A percentile compares a stretch with the other conserved stretches of the same genome.
These are phyloP conservation scores for Recurvomyces mirabilis DNA, from an alignment of 495 filamentous ascomycete genomes.

Conservation along the genomic window DNA sequence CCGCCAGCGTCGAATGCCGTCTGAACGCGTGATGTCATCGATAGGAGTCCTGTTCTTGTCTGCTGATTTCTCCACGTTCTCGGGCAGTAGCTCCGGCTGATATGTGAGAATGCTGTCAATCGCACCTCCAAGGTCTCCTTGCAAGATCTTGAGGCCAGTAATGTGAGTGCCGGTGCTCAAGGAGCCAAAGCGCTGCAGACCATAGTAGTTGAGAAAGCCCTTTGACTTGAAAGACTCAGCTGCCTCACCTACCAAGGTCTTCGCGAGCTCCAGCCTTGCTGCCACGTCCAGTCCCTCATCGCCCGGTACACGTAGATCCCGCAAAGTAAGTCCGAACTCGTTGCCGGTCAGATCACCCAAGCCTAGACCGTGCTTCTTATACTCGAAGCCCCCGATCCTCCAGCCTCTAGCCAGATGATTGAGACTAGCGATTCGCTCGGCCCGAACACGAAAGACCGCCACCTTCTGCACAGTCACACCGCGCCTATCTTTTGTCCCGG, in stretches of 20 bases:
- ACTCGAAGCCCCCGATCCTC: constrained; percentile 65
- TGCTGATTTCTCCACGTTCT: constrained; percentile 27
- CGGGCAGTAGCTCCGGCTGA: constrained; percentile 38
- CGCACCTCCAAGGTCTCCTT: constrained; percentile 67
- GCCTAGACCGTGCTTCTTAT: constrained; percentile 55
- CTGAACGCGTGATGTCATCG: constrained; percentile 69
- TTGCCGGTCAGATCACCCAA: constrained; percentile 81
- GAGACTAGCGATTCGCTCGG: constrained; percentile 48
- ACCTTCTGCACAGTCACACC: constrained; percentile 81
- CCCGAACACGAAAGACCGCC: constrained; percentile 54
- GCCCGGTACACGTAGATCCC: constrained; percentile 59
- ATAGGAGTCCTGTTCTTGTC: constrained; percentile 39
- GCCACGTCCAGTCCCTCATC: constrained; percentile 34
- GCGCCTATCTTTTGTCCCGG: constrained; percentile 88
- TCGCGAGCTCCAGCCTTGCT: constrained; percentile 29
- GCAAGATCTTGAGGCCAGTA: constrained; percentile 71
- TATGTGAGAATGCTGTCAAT: constrained; percentile 61
- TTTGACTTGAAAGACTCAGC: constrained; percentile 44
- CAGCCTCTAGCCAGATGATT: constrained; percentile 53
- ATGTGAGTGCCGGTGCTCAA: constrained; percentile 70
- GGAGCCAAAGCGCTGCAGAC: constrained; percentile 86
- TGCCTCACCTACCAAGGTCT: constrained; percentile 45
- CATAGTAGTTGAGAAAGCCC: constrained; percentile 95
- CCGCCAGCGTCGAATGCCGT: constrained; percentile 61
- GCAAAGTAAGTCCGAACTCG: constrained; percentile 80